Conservation (phyloP, 73 alveolate species). For the Paramecium primaurelia region DNA sequence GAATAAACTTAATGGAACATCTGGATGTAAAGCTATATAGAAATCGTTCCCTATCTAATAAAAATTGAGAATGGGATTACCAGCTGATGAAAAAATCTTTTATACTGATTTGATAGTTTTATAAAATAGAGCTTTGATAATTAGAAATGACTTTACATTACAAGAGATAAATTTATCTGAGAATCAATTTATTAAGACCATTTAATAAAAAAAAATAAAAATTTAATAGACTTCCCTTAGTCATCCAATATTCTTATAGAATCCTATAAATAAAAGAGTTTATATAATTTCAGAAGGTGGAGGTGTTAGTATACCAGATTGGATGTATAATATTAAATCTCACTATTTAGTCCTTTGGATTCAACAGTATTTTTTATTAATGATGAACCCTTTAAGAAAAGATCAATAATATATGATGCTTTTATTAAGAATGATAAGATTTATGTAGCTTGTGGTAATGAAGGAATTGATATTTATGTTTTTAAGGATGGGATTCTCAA, state of each 20-base stretch:
- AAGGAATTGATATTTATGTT: neutral
- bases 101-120: neutral
- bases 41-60: neutral
- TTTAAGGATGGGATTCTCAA: neutral
- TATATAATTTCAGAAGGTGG: neutral
- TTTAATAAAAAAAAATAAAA: neutral
- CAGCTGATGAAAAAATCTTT: neutral
- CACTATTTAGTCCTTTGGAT: neutral
- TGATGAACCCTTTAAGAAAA: neutral
- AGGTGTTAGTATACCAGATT: conserved; percentile 6
- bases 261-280: neutral
- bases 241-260: neutral
- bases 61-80: neutral
- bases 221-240: neutral
- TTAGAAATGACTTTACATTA: neutral
- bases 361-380: neutral
- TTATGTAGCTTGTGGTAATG: conserved; percentile 14
- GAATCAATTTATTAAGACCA: neutral
- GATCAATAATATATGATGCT: neutral
- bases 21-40: neutral
- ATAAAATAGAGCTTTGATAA: conserved; percentile 18
- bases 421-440: neutral
- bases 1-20: neutral
- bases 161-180: neutral
- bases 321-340: neutral